phyloP scores from a whole-genome alignment of 2,329 filamentous ascomycete species.

The Clonostachys byssicola region DNA sequence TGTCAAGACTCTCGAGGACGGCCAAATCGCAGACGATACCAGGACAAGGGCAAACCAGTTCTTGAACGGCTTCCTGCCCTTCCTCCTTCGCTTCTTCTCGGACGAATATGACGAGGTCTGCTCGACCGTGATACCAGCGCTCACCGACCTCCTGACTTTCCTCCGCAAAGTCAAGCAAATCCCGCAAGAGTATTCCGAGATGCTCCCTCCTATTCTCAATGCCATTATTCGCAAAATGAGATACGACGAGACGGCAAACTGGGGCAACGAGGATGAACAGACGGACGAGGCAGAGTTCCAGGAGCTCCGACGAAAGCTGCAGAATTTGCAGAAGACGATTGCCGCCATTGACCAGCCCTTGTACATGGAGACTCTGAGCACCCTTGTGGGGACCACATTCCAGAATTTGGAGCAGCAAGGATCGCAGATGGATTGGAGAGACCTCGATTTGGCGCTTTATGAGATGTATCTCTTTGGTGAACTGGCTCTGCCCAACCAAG shows the following conservation, averaged over 20 bases:
- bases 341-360: conserved; percentile 83
- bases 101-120: conserved; percentile 99
- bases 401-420: conserved; percentile 72
- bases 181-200: conserved; percentile 71
- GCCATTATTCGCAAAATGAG: conserved; percentile 95
- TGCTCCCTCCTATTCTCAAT: conserved; percentile 84
- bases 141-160: conserved; percentile 89
- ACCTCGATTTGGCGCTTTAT: conserved; percentile 87
- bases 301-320: conserved; percentile 84
- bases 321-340: conserved; percentile 88
- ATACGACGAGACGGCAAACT: conserved; percentile 90
- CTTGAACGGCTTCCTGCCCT: conserved; percentile 78
- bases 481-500: conserved; percentile 82
- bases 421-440: conserved; percentile 83
- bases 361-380: conserved; percentile 85
- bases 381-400: conserved; percentile 84
- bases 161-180: conserved; percentile 75
- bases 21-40: conserved; percentile 54
- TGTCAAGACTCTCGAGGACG: conserved; percentile 77
- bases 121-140: conserved; percentile 87
- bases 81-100: conserved; percentile 88
- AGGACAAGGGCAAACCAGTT: conserved; percentile 75
- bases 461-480: conserved; percentile 97
- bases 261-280: conserved; percentile 91
- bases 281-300: conserved; percentile 97